Evolutionary conservation across 2,329 filamentous ascomycete species (phyloP).

Genomic region (Fusarium scirpi): DNA sequence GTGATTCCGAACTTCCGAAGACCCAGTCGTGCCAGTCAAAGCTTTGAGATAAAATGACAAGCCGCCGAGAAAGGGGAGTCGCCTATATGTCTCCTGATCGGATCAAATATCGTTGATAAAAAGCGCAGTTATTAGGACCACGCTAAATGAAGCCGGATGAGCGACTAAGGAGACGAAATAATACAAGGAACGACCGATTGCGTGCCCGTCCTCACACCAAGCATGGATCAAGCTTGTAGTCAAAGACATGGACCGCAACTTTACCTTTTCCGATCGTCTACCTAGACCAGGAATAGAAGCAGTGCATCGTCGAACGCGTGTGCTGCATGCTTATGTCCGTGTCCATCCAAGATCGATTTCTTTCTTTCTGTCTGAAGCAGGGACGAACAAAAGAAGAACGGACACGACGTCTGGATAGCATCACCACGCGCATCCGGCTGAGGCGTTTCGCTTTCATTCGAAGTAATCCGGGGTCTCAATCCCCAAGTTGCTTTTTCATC

Average conservation of each 20-base stretch:
- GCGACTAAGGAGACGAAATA: constrained; percentile 32
- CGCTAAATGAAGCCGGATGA: constrained; percentile 31
- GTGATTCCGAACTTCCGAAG: background rate
- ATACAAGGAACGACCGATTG: constrained; percentile 37
- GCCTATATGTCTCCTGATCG: constrained; percentile 33
- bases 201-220: constrained; percentile 23
- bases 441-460: constrained; percentile 35
- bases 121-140: constrained; percentile 22
- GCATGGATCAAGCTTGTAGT: constrained; percentile 36
- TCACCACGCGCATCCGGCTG: constrained; percentile 30
- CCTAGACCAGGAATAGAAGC: constrained; percentile 29
- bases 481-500: constrained; percentile 4
- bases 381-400: constrained; percentile 2
- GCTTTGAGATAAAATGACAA: constrained; percentile 1
- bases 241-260: constrained; percentile 17
- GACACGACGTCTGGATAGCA: constrained; percentile 12
- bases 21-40: background rate
- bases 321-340: constrained; percentile 11
- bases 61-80: constrained; percentile 24
- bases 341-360: constrained; percentile 1
- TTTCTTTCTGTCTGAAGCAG: background rate
- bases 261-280: constrained; percentile 24
- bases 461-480: background rate
- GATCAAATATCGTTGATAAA: constrained; percentile 17
- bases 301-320: constrained; percentile 20